Base-by-base conservation (phyloP, 2,329 filamentous ascomycete species). In the Stemphylium lycopersici region DNA sequence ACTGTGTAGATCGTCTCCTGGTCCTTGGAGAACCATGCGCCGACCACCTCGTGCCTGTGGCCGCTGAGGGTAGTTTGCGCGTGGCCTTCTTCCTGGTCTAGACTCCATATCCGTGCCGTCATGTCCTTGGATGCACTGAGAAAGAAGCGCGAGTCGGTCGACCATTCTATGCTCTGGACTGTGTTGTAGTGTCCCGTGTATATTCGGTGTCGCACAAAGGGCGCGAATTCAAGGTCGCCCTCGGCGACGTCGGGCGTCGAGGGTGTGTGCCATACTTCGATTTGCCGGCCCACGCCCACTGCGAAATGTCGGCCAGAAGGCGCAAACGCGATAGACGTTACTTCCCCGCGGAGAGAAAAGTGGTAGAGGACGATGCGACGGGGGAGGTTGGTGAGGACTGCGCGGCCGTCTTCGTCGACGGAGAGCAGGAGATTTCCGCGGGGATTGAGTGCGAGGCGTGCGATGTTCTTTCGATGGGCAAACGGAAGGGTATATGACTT, bases 1-100 rank as follows among this genome's bases (percentile, higher is more conserved):
- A 96, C 87, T 0, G 95, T 98, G 73, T 95, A 99, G 48, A 99
- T 96, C 43, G 86, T 91, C 77, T 99, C 96, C 73, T 99, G 95
- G 65, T 96, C 88, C 58, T 89, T 87, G 0, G 93, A 96, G 72
- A 99, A 99, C 87, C 92, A 99, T n/a, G 93, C 93, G n/a, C 89
- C 91, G 49, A 96, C 83, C 3, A 99, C 90, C 13, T 85, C 88
- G 75, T 97, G 92, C 72, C 92, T 88, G 77, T 99, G 96, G 1
- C 95, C 95, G 3, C 91, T 89, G 58, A 99, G 79, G 13, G 93
- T 91, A 1, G 95, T 99, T 0, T 93, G 92, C 44, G 87, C 86
- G 76, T 98, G 98, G 1, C 89, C 90, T 56, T 93, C 90, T 68
- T 96, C 91, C 1, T 87, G 83, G 63, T 96, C 84, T 62, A 97